Conservation (phyloP, 495 filamentous ascomycete species). For the Umbilicaria muhlenbergii region DNA sequence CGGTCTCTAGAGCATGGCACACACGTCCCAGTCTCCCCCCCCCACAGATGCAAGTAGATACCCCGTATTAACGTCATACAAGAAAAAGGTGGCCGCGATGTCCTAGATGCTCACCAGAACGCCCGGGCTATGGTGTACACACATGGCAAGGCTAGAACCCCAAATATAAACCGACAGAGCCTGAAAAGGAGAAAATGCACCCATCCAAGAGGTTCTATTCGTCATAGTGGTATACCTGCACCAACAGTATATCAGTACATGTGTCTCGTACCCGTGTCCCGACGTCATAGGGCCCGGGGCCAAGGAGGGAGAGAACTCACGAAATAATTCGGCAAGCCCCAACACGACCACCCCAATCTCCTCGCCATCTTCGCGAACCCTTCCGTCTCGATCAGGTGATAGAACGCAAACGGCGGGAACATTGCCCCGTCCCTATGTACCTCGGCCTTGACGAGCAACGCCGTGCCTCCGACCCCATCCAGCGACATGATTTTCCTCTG, state of each 20-base stretch:
- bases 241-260: conserved; percentile 2
- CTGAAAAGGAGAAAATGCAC: too few species aligned
- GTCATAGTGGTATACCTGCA: conserved; percentile 79
- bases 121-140: too few species aligned
- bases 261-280: background rate
- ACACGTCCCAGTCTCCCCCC: too few species aligned
- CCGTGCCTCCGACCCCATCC: conserved; percentile 90
- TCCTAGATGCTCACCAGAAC: too few species aligned
- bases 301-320: conserved; percentile 32
- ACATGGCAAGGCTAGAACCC: too few species aligned
- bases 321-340: conserved; percentile 89
- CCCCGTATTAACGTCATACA: too few species aligned
- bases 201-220: conserved; percentile 34
- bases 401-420: conserved; percentile 95
- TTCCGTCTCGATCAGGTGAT: conserved; percentile 93
- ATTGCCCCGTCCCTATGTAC: conserved; percentile 96
- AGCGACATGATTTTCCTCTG: conserved; percentile 47
- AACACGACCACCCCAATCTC: conserved; percentile 68
- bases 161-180: too few species aligned
- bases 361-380: conserved; percentile 96
- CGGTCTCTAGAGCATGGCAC: too few species aligned
- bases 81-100: too few species aligned
- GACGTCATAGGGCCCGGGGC: background rate
- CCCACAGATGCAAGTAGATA: too few species aligned
- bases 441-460: conserved; percentile 89